Evolutionary conservation across 108 stramenopile genomes (phyloP).

Genomic region (Fragilariopsis cylindrus): DNA sequence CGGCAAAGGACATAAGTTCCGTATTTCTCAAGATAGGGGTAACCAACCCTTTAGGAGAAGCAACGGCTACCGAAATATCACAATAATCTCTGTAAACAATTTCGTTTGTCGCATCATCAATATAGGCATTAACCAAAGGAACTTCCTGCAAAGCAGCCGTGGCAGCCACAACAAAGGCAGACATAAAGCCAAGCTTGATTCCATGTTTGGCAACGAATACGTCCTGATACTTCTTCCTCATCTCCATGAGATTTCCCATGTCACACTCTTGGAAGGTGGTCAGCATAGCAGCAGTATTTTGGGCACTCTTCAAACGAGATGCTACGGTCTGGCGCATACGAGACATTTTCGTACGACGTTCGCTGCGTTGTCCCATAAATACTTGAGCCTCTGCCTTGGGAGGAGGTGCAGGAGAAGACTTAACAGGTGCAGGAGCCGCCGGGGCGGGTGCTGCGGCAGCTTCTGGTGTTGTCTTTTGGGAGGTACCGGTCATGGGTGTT

Average conservation of each 20-base stretch:
- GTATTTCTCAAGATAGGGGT: conserved; percentile 98
- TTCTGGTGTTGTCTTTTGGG: conserved; percentile 38
- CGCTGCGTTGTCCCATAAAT: conserved; percentile 77
- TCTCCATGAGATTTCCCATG: conserved; percentile 96
- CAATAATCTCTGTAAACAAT: conserved; percentile 98
- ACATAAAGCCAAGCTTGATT: conserved; percentile 99
- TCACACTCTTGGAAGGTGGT: conserved; percentile 99
- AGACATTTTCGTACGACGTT: conserved; percentile 98
- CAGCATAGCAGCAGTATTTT: conserved; percentile 99
- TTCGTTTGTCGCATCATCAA: conserved; percentile 97
- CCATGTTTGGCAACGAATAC: conserved; percentile 96
- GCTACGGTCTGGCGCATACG: conserved; percentile 99
- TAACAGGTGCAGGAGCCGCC: conserved; percentile 47
- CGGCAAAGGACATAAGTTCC: conserved; percentile 96
- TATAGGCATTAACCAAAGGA: conserved; percentile 98
- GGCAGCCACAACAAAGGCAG: conserved; percentile 96
- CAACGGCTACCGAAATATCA: conserved; percentile 98
- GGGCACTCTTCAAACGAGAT: conserved; percentile 95
- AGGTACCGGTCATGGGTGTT: conserved; percentile 44
- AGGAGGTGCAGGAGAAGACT: conserved; percentile 46
- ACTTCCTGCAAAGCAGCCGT: conserved; percentile 93
- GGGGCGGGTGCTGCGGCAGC: conserved; percentile 47
- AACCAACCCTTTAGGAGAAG: conserved; percentile 94
- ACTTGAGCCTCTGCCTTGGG: conserved; percentile 51
- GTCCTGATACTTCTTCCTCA: conserved; percentile 95